These are phyloP conservation scores for Schizosaccharomyces cryophilus DNA, from an alignment of 805 yeast species.

Conservation along the genomic window DNA sequence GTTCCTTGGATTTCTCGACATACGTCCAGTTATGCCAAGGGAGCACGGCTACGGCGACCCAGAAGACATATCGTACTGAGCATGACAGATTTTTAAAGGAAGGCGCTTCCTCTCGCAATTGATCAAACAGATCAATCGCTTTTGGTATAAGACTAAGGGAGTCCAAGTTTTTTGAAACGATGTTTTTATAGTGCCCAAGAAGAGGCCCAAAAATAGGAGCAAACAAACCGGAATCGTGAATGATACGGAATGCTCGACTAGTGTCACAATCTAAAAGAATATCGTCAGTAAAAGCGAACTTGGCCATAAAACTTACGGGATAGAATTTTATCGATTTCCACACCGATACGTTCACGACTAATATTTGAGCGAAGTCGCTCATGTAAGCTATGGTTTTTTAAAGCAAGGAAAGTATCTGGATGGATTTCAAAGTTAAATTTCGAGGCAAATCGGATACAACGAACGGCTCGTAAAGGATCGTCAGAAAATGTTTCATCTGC, in stretches of 20 bases:
- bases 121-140: not conserved
- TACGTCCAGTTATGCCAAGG: not conserved
- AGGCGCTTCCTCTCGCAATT: not conserved
- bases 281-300: slow-evolving; percentile 4
- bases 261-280: not conserved
- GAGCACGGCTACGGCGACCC: not conserved
- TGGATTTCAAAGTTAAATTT: slow-evolving; percentile 49
- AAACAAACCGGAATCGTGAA: not conserved
- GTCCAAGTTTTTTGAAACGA: not conserved
- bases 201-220: not conserved
- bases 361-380: slow-evolving; percentile 43
- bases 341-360: slow-evolving; percentile 74
- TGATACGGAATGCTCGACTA: not conserved
- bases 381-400: slow-evolving; percentile 35
- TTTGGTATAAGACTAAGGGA: not conserved
- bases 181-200: not conserved
- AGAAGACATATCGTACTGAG: not conserved
- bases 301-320: slow-evolving; percentile 7
- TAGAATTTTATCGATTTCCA: slow-evolving; percentile 59
- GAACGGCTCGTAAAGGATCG: slow-evolving; percentile 74
- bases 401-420: slow-evolving; percentile 28
- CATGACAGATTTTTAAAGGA: not conserved
- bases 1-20: not conserved
- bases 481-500: slow-evolving; percentile 72
- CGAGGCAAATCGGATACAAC: slow-evolving; percentile 69